Conservation (phyloP, 371 early-diverging fungal species). For the Thermomucor indicae-seudaticae region DNA sequence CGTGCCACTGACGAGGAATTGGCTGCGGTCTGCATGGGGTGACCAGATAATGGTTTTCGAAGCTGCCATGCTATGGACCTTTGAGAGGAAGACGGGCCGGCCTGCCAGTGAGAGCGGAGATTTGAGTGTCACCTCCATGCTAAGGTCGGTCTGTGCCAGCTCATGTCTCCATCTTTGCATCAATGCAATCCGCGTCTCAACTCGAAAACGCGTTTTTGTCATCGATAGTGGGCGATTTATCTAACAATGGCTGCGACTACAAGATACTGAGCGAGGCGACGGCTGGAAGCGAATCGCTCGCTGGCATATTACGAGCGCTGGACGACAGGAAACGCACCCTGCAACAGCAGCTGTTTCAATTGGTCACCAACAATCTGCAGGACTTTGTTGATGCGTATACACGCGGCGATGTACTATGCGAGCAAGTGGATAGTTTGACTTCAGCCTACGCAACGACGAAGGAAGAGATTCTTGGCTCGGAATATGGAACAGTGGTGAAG, state of each 20-base stretch:
- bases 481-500: neutral
- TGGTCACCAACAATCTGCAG: neutral
- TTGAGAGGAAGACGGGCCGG: neutral
- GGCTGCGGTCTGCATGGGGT: conserved; percentile 54
- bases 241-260: too few species aligned
- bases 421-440: neutral
- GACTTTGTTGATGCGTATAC: neutral
- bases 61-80: conserved; percentile 19
- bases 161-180: too few species aligned
- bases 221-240: too few species aligned
- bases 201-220: too few species aligned
- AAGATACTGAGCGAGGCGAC: too few species aligned
- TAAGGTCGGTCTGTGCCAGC: too few species aligned
- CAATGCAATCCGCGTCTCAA: too few species aligned
- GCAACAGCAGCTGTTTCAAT: neutral
- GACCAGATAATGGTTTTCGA: conserved; percentile 57
- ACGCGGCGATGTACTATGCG: neutral
- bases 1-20: conserved; percentile 62
- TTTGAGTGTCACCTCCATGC: too few species aligned
- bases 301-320: neutral
- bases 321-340: neutral
- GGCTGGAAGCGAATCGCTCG: too few species aligned
- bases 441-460: neutral
- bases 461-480: neutral
- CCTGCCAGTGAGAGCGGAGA: too few species aligned